Conservation (phyloP, 306 rosid genomes). For the Arachis stenosperma region DNA sequence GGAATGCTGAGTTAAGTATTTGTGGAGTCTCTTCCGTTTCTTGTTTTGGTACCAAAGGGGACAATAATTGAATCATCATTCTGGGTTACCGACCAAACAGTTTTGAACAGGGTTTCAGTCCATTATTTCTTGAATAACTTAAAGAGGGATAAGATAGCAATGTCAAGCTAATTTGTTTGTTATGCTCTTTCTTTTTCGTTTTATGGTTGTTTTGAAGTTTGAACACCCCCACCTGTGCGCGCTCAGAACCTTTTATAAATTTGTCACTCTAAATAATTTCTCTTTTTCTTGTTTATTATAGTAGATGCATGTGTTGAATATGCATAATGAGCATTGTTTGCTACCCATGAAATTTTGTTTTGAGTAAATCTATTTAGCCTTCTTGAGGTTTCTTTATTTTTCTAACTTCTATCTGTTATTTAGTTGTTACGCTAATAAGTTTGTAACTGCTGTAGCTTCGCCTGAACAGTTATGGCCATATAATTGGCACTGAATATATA, state of each 20-base stretch:
- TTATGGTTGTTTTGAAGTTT: background rate
- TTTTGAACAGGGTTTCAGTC: background rate
- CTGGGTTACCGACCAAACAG: background rate
- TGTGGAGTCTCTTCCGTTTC: background rate
- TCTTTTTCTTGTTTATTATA: background rate
- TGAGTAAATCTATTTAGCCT: conserved; percentile 11
- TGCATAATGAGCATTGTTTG: background rate
- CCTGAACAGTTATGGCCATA: conserved; percentile 73
- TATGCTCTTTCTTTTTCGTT: background rate
- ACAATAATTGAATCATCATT: background rate
- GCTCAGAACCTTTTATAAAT: background rate
- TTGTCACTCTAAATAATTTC: background rate
- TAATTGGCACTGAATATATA: conserved; percentile 88
- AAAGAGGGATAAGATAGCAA: background rate
- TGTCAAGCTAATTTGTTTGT: background rate
- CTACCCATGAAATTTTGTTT: conserved; percentile 2
- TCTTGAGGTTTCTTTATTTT: background rate
- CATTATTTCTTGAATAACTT: background rate
- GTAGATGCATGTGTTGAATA: background rate
- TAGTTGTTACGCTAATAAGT: conserved; percentile 15
- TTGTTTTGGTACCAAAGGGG: background rate
- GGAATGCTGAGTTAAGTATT: background rate
- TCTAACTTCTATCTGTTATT: background rate
- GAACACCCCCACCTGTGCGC: no score
- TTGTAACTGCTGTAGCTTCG: conserved; percentile 76